phyloP scores from a whole-genome alignment of 78 protist genomes.

The Dictyostelium discoideum region DNA sequence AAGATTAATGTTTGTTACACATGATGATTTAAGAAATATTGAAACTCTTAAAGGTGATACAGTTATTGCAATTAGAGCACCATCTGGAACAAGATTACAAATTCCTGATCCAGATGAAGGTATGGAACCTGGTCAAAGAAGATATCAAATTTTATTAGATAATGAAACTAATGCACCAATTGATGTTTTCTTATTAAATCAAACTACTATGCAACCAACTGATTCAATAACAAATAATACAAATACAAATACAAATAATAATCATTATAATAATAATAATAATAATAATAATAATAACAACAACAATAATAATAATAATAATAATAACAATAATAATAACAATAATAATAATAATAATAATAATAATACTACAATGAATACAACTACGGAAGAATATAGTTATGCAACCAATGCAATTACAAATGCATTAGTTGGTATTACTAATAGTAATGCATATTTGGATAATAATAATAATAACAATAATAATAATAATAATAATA shows the following conservation, averaged over 20 bases:
- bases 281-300: not conserved
- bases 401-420: conserved; percentile 20
- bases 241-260: not conserved
- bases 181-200: conserved; percentile 71
- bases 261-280: too few relatives aligned
- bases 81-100: conserved; percentile 92
- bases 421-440: not conserved
- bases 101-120: conserved; percentile 94
- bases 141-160: conserved; percentile 63
- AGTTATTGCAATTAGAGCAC: conserved; percentile 92
- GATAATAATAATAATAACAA: not conserved
- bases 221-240: not conserved
- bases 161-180: conserved; percentile 51
- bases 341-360: not conserved
- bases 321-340: not conserved
- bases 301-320: not conserved
- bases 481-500: not conserved
- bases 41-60: conserved; percentile 83
- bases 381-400: not conserved
- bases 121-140: conserved; percentile 71
- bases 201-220: not conserved
- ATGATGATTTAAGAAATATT: conserved; percentile 87
- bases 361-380: not conserved
- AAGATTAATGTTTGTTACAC: conserved; percentile 86
- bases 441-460: not conserved